Evolutionary conservation across 2,329 filamentous ascomycete genomes (phyloP).

Genomic region (Magnaporthiopsis rhizophila): DNA sequence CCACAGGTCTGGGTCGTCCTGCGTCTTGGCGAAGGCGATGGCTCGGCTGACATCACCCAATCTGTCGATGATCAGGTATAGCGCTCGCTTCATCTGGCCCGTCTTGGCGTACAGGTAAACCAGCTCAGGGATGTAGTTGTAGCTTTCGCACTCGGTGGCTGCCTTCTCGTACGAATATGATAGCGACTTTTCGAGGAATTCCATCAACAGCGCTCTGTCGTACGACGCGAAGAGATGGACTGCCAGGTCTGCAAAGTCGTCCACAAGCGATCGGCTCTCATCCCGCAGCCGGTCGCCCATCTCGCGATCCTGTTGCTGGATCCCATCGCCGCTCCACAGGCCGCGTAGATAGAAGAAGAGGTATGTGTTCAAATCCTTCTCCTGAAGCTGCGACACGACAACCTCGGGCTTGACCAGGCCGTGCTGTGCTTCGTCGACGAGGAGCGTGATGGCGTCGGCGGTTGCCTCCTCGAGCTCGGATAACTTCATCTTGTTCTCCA

Average conservation of each 20-base stretch:
- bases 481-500: constrained; percentile 55
- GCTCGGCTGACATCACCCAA: constrained; percentile 85
- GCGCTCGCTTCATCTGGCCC: constrained; percentile 82
- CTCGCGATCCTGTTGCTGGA: constrained; percentile 44
- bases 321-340: constrained; percentile 71
- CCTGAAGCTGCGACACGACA: constrained; percentile 67
- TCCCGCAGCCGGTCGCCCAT: constrained; percentile 48
- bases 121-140: constrained; percentile 82
- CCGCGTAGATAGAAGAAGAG: constrained; percentile 87
- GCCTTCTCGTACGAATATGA: constrained; percentile 82
- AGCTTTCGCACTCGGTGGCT: constrained; percentile 69
- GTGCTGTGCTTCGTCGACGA: constrained; percentile 86
- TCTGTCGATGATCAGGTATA: constrained; percentile 91
- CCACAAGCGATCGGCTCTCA: constrained; percentile 62
- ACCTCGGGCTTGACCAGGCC: constrained; percentile 72
- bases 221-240: constrained; percentile 72
- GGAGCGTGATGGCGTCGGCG: constrained; percentile 72
- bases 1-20: constrained; percentile 89
- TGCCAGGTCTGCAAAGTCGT: constrained; percentile 79
- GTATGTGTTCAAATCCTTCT: constrained; percentile 61
- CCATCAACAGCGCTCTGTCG: constrained; percentile 72
- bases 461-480: constrained; percentile 72
- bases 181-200: constrained; percentile 76
- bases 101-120: constrained; percentile 94
- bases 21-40: constrained; percentile 88